Conservation (phyloP, 768 basidiomycete genomes). For the Erythrobasidium yunnanense region DNA sequence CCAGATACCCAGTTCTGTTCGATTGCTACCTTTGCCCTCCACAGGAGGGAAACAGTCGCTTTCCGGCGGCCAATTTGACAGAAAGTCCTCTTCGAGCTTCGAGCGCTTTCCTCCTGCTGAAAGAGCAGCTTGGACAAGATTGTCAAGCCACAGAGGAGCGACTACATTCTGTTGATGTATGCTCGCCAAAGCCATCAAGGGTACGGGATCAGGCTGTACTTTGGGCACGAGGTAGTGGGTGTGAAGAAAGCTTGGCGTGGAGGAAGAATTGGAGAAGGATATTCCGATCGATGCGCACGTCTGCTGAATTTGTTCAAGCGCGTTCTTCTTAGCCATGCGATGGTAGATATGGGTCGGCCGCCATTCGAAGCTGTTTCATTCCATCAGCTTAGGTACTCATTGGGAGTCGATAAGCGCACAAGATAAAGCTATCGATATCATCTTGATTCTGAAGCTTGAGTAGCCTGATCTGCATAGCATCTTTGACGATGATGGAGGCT, state of each 20-base stretch:
- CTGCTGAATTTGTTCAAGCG: neutral
- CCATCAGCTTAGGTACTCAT: neutral
- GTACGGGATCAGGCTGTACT: neutral
- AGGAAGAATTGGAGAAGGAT: neutral
- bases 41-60: neutral
- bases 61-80: neutral
- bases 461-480: neutral
- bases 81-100: constrained; percentile 2
- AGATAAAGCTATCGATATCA: neutral
- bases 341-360: neutral
- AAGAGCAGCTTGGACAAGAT: neutral
- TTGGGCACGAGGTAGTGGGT: constrained; percentile 8
- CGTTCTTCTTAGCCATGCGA: neutral
- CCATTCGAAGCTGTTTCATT: constrained; percentile 1
- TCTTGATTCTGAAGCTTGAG: neutral
- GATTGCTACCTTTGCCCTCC: neutral
- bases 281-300: neutral
- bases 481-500: neutral
- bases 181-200: neutral
- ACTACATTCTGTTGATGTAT: neutral
- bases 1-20: neutral
- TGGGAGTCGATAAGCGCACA: neutral
- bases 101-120: neutral
- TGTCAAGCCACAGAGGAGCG: neutral
- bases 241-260: neutral